These are phyloP conservation scores for Aspergillus spinulosporus DNA, from an alignment of 2,329 filamentous ascomycete genomes.

Conservation along the genomic window DNA sequence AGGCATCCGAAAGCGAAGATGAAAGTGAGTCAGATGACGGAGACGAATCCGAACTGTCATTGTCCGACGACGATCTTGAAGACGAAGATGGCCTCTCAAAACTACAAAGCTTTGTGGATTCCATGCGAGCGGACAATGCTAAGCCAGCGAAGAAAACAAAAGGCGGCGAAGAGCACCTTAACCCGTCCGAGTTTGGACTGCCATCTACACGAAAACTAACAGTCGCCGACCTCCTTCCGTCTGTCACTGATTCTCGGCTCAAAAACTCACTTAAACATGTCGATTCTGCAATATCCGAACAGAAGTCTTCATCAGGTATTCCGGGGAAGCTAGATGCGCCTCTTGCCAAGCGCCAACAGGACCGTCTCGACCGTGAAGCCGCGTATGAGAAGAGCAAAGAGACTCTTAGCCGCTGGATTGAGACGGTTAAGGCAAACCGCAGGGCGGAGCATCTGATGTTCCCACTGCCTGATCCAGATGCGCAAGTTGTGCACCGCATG, in stretches of 20 bases:
- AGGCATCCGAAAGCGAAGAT: constrained; percentile 46
- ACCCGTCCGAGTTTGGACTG: constrained; percentile 61
- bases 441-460: constrained; percentile 88
- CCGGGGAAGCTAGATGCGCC: constrained; percentile 77
- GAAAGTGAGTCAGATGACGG: constrained; percentile 49
- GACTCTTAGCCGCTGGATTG: constrained; percentile 85
- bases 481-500: constrained; percentile 55
- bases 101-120: constrained; percentile 68
- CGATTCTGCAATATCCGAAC: constrained; percentile 36
- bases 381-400: constrained; percentile 92
- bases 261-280: constrained; percentile 79
- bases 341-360: constrained; percentile 81
- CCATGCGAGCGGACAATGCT: constrained; percentile 52
- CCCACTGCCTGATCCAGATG: constrained; percentile 73
- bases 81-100: constrained; percentile 55
- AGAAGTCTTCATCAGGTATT: constrained; percentile 54
- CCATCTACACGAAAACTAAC: constrained; percentile 67
- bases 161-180: constrained; percentile 62
- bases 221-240: constrained; percentile 71
- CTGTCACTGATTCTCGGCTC: constrained; percentile 70
- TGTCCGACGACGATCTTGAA: constrained; percentile 38
- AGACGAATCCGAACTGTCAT: constrained; percentile 40
- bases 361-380: constrained; percentile 74
- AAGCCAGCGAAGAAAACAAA: constrained; percentile 37
- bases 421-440: constrained; percentile 92